Percentiles rank a stretch among this genome's conserved stretches.
These are phyloP conservation scores for Trichoderma semiorbis DNA, from an alignment of 2,329 filamentous ascomycete species.

Conservation along the genomic window DNA sequence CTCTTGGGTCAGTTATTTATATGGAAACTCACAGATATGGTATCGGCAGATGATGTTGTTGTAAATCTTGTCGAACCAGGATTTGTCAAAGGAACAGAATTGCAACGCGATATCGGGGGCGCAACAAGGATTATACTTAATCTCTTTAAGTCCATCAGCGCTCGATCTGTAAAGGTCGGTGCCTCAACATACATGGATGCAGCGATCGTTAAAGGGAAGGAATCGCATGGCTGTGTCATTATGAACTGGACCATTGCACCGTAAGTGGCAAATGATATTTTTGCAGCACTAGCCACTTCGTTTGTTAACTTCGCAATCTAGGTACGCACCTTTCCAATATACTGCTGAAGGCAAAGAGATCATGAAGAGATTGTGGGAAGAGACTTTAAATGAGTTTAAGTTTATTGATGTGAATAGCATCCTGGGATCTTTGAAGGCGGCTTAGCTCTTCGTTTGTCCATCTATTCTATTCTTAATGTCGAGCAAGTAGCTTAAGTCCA, in stretches of 20 bases:
- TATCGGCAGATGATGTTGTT: background rate
- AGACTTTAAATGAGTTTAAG: background rate
- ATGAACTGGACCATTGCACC: background rate
- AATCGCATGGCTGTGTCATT: background rate
- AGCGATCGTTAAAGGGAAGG: background rate
- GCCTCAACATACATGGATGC: background rate
- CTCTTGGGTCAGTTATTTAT: background rate
- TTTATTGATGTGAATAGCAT: background rate
- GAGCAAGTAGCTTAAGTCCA: no score
- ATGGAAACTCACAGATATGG: background rate
- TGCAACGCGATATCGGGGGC: background rate
- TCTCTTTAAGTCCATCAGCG: background rate
- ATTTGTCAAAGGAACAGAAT: background rate
- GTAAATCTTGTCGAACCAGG: background rate
- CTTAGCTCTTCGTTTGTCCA: background rate
- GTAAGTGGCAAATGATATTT: background rate
- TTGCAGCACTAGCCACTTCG: background rate
- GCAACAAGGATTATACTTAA: background rate
- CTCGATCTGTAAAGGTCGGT: background rate
- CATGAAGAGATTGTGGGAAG: background rate
- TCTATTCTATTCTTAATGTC: no score
- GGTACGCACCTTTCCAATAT: background rate
- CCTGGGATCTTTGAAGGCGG: background rate
- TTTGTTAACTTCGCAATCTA: background rate
- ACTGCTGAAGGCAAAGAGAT: background rate